Evolutionary conservation across 495 filamentous ascomycete genomes (phyloP), one percentile per base, ranked within the genome.

Genomic region (Amniculicola lignicola): DNA sequence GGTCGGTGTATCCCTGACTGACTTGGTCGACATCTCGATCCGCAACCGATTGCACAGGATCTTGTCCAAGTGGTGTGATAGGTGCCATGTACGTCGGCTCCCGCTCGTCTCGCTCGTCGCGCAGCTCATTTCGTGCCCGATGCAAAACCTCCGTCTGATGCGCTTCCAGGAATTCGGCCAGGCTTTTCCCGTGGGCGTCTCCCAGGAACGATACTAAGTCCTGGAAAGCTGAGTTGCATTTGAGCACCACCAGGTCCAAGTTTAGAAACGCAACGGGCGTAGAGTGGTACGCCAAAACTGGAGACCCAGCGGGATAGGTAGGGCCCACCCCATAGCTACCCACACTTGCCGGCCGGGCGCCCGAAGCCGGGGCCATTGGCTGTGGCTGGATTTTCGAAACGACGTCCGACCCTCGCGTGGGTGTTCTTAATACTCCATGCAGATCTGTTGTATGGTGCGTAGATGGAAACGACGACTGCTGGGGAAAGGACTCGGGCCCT

Each of bases 41-140:
- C 12, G 51, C 11, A 11, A 68, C 28, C 1, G 43, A 47, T 33
- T 60, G 57, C 24, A 70, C 51, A 44, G 62, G 59, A 33, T 65
- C 54, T 24, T 64, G 59, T 25, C 65, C 67, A 18, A 54, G 23
- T 21, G 61, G 57, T 22, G 63, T 49, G 19, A 75, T 74, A 1
- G 72, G 70, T 10, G 73, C 65, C 61, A 75, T 64, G 49, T 68
- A 74, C 15, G 70, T 38, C 7, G 72, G 73, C 21, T 75, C 73
- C 25, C 67, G 49, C 21, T 57, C 41, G 23, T 70, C 67, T 16
- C 65, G 52, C 48, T 75, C 73, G 4, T 69, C 67, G 33, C 70
- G 47, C 10, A 75, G 52, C 11, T 65, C 51, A 24, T 54, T 63
- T n/a, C 55, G 62, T 12, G 71, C 50, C 14, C 57, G 57, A 4